A percentile compares a stretch with the other conserved stretches of the same genome.
phyloP scores from a whole-genome alignment of 2,329 filamentous ascomycete species.

The Rutstroemia sp. region DNA sequence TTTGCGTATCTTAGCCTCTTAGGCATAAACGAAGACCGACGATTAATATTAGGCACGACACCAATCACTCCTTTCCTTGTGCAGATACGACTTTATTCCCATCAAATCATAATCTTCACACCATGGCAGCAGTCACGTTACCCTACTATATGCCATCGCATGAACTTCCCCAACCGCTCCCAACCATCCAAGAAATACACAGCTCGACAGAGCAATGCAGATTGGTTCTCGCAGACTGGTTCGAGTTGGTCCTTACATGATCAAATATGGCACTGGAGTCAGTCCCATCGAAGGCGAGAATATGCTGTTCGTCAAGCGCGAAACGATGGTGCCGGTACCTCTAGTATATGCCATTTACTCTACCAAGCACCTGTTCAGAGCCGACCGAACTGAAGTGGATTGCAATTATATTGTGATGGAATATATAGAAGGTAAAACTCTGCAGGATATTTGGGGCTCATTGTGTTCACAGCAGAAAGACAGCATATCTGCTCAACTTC shows the following conservation, averaged over 20 bases:
- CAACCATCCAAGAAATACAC: conserved; percentile 21
- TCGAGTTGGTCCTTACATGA: conserved; percentile 7
- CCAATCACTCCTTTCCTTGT: neutral
- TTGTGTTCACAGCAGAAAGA: conserved; percentile 22
- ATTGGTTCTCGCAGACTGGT: conserved; percentile 16
- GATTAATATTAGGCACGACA: too few species aligned
- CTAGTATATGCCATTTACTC: conserved; percentile 30
- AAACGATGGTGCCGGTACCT: conserved; percentile 26
- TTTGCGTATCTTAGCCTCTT: too few species aligned
- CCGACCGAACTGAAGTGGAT: too few species aligned
- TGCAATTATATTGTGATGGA: conserved; percentile 30
- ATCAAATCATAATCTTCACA: neutral
- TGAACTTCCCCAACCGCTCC: conserved; percentile 17
- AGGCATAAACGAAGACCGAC: too few species aligned
- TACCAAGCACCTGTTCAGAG: too few species aligned
- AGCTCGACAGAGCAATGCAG: conserved; percentile 10
- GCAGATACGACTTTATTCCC: neutral
- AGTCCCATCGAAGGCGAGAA: conserved; percentile 28
- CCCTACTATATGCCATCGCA: conserved; percentile 15
- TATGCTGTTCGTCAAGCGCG: conserved; percentile 27
- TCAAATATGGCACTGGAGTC: conserved; percentile 25
- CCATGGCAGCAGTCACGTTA: conserved; percentile 17
- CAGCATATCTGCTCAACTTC: conserved; percentile 17
- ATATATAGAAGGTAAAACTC: conserved; percentile 23
- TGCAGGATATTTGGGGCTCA: conserved; percentile 18